Conservation (phyloP, 768 basidiomycete species). For the Trametes villosa region DNA sequence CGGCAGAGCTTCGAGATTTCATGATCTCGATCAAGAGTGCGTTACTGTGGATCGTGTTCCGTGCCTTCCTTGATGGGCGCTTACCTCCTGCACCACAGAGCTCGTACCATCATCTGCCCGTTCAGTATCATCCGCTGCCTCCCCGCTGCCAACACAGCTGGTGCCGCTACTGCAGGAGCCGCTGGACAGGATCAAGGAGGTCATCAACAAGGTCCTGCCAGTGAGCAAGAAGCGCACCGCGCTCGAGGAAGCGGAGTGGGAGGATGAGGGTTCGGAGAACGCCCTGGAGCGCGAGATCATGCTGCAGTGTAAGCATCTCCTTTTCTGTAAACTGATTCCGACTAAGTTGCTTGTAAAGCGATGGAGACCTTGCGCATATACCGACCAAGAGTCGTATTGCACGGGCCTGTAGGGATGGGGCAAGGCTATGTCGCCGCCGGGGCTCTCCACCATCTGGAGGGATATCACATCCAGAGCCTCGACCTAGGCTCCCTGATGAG, state of each 20-base stretch:
- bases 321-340: not conserved
- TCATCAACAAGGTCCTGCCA: slow-evolving; percentile 78
- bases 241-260: slow-evolving; percentile 94
- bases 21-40: slow-evolving; percentile 96
- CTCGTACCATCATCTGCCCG: slow-evolving; percentile 94
- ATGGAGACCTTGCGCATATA: slow-evolving; percentile 92
- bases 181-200: slow-evolving; percentile 71
- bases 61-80: not conserved
- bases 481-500: slow-evolving; percentile 88
- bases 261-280: slow-evolving; percentile 81
- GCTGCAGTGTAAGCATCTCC: slow-evolving; percentile 68
- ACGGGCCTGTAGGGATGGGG: slow-evolving; percentile 86
- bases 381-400: slow-evolving; percentile 83
- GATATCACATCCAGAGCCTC: slow-evolving; percentile 92
- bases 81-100: slow-evolving; percentile 51
- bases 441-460: slow-evolving; percentile 91
- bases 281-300: slow-evolving; percentile 87
- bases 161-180: slow-evolving; percentile 72
- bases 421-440: slow-evolving; percentile 91
- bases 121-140: slow-evolving; percentile 84
- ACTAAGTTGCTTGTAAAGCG: slow-evolving; percentile 46
- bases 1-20: slow-evolving; percentile 86
- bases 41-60: slow-evolving; percentile 33
- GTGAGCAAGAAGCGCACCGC: slow-evolving; percentile 80
- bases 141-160: slow-evolving; percentile 84